Conservation (phyloP, 2,329 filamentous ascomycete genomes). For the Endoconidiophora polonica region DNA sequence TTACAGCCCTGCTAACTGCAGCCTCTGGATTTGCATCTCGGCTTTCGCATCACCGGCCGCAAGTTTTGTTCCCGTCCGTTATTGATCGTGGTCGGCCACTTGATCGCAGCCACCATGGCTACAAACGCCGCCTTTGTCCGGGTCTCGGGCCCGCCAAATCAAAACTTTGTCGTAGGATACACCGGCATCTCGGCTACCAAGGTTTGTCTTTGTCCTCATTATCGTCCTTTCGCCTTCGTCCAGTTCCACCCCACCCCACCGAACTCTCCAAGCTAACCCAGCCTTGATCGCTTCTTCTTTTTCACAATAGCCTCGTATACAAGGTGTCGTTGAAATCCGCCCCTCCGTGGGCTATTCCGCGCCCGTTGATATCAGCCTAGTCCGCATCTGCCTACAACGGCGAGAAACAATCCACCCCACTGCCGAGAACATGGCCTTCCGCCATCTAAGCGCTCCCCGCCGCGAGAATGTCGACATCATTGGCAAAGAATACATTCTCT, state of each 20-base stretch:
- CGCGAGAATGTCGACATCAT: slow-evolving; percentile 86
- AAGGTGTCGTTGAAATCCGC: slow-evolving; percentile 93
- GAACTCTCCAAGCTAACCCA: not conserved
- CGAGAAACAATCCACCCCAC: slow-evolving; percentile 93
- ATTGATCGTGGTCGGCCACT: no score
- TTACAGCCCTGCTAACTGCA: no score
- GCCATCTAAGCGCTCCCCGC: slow-evolving; percentile 74
- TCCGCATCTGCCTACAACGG: slow-evolving; percentile 83
- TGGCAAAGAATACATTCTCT: slow-evolving; percentile 87
- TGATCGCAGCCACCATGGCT: no score
- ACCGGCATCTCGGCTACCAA: slow-evolving; percentile 93
- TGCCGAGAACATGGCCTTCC: slow-evolving; percentile 85
- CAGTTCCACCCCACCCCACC: not conserved
- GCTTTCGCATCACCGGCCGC: no score
- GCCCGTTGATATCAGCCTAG: slow-evolving; percentile 78
- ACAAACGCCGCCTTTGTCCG: slow-evolving; percentile 57
- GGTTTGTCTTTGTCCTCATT: slow-evolving; percentile 39
- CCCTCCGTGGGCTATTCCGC: slow-evolving; percentile 72
- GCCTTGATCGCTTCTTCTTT: not conserved
- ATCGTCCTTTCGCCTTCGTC: not conserved
- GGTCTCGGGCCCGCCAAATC: slow-evolving; percentile 93
- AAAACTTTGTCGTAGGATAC: slow-evolving; percentile 90
- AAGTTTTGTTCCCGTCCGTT: no score
- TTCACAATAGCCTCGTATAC: slow-evolving; percentile 63
- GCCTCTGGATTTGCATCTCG: no score